These are phyloP conservation scores for Phanerochaete carnosa DNA, from an alignment of 768 basidiomycete genomes.

Conservation along the genomic window DNA sequence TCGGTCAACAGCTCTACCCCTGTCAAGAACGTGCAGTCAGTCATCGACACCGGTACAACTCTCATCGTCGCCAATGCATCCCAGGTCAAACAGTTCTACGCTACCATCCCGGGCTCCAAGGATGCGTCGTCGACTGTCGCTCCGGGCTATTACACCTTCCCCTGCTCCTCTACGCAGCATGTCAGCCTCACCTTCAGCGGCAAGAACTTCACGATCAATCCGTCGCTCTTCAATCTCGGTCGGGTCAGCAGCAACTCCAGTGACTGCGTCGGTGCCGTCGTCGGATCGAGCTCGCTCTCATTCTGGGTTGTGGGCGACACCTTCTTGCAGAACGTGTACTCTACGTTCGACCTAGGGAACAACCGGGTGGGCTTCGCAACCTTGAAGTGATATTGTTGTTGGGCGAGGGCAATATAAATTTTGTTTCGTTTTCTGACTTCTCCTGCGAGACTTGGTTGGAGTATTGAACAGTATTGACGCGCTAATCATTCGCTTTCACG, in stretches of 20 bases:
- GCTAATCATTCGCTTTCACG: too few species aligned
- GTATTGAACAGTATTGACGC: too few species aligned
- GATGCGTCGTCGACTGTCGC: not conserved
- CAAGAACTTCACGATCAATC: slow-evolving; percentile 32
- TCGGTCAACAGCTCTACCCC: slow-evolving; percentile 20
- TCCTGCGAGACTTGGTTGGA: too few species aligned
- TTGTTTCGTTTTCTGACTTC: too few species aligned
- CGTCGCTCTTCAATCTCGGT: slow-evolving; percentile 43
- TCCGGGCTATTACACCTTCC: slow-evolving; percentile 35
- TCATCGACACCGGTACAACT: slow-evolving; percentile 37
- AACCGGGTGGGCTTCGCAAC: slow-evolving; percentile 18
- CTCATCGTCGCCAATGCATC: slow-evolving; percentile 27
- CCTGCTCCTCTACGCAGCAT: slow-evolving; percentile 26
- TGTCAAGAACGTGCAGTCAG: slow-evolving; percentile 17
- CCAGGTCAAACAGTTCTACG: slow-evolving; percentile 18
- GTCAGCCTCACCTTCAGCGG: slow-evolving; percentile 38
- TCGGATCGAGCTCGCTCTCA: slow-evolving; percentile 8
- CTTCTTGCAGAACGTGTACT: slow-evolving; percentile 46
- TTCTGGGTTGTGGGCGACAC: slow-evolving; percentile 36
- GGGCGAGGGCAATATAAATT: too few species aligned
- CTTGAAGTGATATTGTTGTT: slow-evolving; percentile 5
- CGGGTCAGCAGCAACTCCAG: slow-evolving; percentile 23
- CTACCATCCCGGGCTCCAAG: not conserved
- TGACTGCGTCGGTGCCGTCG: slow-evolving; percentile 37
- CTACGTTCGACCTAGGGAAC: slow-evolving; percentile 36